These are phyloP conservation scores for Phyllostachys edulis DNA, from an alignment of 176 grass and related monocot genomes.

Conservation along the genomic window DNA sequence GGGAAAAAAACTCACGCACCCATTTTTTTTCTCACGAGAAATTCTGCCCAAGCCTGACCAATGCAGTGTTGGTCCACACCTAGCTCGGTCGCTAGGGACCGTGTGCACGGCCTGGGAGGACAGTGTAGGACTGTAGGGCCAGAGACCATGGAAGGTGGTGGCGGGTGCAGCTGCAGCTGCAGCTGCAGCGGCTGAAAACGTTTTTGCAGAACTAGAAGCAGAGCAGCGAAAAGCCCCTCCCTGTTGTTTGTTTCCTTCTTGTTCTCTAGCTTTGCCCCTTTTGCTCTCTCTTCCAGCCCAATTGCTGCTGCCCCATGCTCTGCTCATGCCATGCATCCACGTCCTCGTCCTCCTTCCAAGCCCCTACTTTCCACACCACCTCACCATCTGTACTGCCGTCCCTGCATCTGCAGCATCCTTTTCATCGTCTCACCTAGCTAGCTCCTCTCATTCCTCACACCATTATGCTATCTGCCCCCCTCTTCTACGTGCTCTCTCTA, in stretches of 20 bases:
- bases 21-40: background rate
- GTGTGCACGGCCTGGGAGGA: background rate
- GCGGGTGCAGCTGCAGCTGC: slow-evolving; percentile 9
- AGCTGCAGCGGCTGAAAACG: background rate
- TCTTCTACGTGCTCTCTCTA: background rate
- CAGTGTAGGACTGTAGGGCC: background rate
- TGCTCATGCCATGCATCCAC: background rate
- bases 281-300: slow-evolving; percentile 6
- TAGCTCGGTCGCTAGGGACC: background rate
- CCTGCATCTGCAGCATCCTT: background rate
- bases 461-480: background rate
- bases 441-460: background rate
- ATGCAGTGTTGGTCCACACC: background rate
- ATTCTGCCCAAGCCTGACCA: background rate
- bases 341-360: too few relatives aligned
- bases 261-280: slow-evolving; percentile 24
- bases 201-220: slow-evolving; percentile 25
- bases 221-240: slow-evolving; percentile 18
- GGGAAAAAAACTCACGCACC: background rate
- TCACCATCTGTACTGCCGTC: background rate
- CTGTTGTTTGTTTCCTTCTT: slow-evolving; percentile 28
- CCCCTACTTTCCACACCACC: too few relatives aligned
- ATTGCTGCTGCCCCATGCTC: slow-evolving; percentile 7
- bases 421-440: background rate
- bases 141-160: slow-evolving; percentile 36